phyloP scores from a whole-genome alignment of 371 early-diverging fungal species.

The Thermomucor indicae-seudaticae region DNA sequence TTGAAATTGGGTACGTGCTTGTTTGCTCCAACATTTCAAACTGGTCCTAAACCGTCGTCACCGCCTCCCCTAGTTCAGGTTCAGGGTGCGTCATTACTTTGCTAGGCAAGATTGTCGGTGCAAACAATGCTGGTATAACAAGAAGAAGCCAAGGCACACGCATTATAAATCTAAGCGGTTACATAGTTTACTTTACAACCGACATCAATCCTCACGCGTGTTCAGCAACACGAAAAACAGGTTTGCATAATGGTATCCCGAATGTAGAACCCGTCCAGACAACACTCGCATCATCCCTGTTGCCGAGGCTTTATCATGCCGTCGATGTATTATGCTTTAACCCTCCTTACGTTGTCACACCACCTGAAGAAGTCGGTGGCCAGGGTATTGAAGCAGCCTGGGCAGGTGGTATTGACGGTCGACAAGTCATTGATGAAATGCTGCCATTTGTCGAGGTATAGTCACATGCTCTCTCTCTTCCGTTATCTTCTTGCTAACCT shows the following conservation, averaged over 20 bases:
- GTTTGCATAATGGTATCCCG: constrained; percentile 41
- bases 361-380: constrained; percentile 70
- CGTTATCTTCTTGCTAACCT: neutral
- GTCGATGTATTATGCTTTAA: constrained; percentile 91
- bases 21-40: neutral
- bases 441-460: constrained; percentile 69
- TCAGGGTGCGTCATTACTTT: constrained; percentile 86
- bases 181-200: constrained; percentile 57
- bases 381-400: constrained; percentile 81
- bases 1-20: constrained; percentile 77
- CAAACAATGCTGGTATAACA: constrained; percentile 32
- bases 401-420: constrained; percentile 94
- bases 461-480: neutral
- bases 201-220: constrained; percentile 84
- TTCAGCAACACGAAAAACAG: constrained; percentile 63
- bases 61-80: constrained; percentile 61
- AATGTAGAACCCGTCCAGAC: constrained; percentile 59
- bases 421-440: constrained; percentile 85
- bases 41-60: neutral
- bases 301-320: constrained; percentile 44
- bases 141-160: neutral
- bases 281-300: constrained; percentile 50
- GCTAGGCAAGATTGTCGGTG: constrained; percentile 57
- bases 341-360: constrained; percentile 90
- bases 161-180: neutral